Conservation (phyloP, 257 asterid species). For the Nicotiana obtusifolia region DNA sequence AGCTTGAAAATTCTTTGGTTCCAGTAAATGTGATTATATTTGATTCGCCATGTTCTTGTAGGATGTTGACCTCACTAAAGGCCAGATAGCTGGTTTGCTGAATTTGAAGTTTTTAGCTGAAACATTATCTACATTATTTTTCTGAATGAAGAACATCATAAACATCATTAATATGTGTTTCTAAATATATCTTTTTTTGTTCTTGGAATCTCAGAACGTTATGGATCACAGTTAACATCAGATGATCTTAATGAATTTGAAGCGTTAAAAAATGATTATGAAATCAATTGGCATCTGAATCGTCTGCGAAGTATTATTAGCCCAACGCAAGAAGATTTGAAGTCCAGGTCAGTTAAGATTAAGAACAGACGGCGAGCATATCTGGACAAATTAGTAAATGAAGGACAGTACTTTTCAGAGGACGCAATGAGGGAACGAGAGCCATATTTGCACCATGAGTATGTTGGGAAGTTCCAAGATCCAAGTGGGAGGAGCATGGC, state of each 20-base stretch:
- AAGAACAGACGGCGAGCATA: slow-evolving; percentile 87
- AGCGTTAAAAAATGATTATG: slow-evolving; percentile 66
- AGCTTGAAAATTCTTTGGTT: background rate
- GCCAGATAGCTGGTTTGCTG: background rate
- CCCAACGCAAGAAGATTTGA: slow-evolving; percentile 66
- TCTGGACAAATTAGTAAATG: slow-evolving; percentile 59
- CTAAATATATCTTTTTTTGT: background rate
- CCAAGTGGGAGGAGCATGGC: slow-evolving; percentile 83
- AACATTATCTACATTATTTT: background rate
- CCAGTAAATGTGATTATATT: background rate
- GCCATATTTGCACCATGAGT: slow-evolving; percentile 91
- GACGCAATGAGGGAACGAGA: slow-evolving; percentile 98
- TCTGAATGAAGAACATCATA: background rate
- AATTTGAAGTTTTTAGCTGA: background rate
- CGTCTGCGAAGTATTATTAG: slow-evolving; percentile 54
- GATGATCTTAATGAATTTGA: slow-evolving; percentile 74
- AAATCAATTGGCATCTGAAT: slow-evolving; percentile 83
- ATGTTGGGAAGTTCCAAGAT: slow-evolving; percentile 90
- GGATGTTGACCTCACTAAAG: background rate
- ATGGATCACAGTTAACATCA: slow-evolving; percentile 56
- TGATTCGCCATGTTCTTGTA: background rate
- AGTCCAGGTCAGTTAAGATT: slow-evolving; percentile 55
- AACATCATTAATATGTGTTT: background rate
- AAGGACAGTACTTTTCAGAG: slow-evolving; percentile 80
- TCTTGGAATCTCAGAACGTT: slow-evolving; percentile 54